Evolutionary conservation across 768 basidiomycete genomes (phyloP).

Genomic region (Rickenella mellea): DNA sequence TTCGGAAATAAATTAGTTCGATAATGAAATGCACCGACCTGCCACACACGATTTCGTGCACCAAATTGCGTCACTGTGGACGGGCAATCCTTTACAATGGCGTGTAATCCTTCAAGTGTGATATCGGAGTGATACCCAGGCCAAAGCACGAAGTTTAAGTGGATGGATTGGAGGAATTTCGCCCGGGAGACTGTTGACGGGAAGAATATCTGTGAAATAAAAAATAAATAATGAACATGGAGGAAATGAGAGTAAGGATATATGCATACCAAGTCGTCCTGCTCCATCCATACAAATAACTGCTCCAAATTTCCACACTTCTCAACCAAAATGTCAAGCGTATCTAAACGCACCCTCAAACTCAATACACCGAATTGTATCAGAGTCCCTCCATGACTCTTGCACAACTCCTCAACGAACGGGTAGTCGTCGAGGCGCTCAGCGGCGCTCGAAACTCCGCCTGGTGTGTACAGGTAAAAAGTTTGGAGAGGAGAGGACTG

Average conservation of each 20-base stretch:
- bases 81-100: slow-evolving; percentile 1
- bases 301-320: slow-evolving; percentile 47
- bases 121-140: too few relatives aligned
- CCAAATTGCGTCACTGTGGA: slow-evolving; percentile 39
- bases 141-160: slow-evolving; percentile 41
- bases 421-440: slow-evolving; percentile 25
- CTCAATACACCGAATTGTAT: slow-evolving; percentile 54
- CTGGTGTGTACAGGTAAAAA: slow-evolving; percentile 56
- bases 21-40: slow-evolving; percentile 31
- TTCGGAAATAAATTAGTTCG: neutral
- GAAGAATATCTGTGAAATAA: slow-evolving; percentile 26
- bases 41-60: slow-evolving; percentile 60
- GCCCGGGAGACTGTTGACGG: slow-evolving; percentile 34
- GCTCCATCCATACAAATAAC: slow-evolving; percentile 51
- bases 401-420: slow-evolving; percentile 44
- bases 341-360: slow-evolving; percentile 41
- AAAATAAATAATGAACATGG: neutral
- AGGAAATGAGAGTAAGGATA: neutral
- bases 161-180: slow-evolving; percentile 41
- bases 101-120: slow-evolving; percentile 5
- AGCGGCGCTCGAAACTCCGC: slow-evolving; percentile 22
- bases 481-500: slow-evolving; percentile 39
- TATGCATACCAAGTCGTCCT: slow-evolving; percentile 32
- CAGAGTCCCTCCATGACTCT: slow-evolving; percentile 41
- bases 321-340: slow-evolving; percentile 44